Percentiles rank a stretch among this genome's conserved stretches.
Conservation (phyloP, 768 basidiomycete genomes). For the Hericium erinaceus region DNA sequence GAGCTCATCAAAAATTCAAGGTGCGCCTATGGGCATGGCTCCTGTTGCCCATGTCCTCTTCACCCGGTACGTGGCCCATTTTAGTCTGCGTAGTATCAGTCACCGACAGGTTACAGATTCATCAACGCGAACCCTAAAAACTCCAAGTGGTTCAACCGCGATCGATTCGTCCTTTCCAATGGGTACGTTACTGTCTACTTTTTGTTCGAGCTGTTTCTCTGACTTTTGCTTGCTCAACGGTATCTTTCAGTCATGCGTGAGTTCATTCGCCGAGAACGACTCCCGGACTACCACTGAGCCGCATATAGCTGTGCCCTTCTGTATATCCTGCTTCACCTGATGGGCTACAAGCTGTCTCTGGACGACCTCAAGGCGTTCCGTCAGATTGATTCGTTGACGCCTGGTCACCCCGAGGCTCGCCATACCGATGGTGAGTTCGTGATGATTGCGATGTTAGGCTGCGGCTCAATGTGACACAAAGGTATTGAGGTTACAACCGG, state of each 20-base stretch:
- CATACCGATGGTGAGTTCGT: constrained; percentile 48
- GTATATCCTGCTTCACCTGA: constrained; percentile 84
- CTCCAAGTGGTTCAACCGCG: constrained; percentile 92
- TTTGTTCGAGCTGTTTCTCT: too few relatives aligned
- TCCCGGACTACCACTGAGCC: not conserved
- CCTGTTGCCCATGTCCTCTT: constrained; percentile 76
- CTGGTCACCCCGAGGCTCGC: constrained; percentile 82
- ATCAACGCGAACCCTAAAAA: constrained; percentile 82
- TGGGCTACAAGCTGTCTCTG: constrained; percentile 86
- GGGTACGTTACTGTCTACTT: constrained; percentile 43
- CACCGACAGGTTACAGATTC: constrained; percentile 40
- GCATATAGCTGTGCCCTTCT: constrained; percentile 76
- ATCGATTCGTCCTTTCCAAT: constrained; percentile 95
- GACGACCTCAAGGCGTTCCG: constrained; percentile 93
- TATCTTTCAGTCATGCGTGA: constrained; percentile 58
- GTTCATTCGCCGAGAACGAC: constrained; percentile 13
- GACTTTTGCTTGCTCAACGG: constrained; percentile 3
- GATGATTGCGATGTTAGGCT: not conserved
- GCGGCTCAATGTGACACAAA: constrained; percentile 18
- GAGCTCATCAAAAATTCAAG: constrained; percentile 24
- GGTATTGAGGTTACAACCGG: constrained; percentile 91
- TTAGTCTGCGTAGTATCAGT: constrained; percentile 1
- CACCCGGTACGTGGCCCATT: constrained; percentile 43
- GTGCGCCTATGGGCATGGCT: constrained; percentile 93
- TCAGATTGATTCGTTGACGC: constrained; percentile 82